Conservation (phyloP, 2,329 filamentous ascomycete genomes). For the Dactylonectria estremocensis region DNA sequence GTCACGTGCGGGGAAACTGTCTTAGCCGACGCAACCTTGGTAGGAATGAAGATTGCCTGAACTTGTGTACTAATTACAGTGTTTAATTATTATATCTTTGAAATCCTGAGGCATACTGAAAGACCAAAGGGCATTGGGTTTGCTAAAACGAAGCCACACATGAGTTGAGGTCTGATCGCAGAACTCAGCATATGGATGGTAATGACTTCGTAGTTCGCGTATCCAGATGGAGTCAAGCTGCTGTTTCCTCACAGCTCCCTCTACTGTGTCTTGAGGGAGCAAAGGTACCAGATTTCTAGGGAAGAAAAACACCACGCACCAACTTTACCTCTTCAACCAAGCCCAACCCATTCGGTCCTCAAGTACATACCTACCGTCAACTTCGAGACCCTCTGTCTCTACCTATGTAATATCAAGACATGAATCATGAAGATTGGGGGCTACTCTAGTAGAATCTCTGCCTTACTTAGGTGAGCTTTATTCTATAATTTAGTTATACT, state of each 20-base stretch:
- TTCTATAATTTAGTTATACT: no score
- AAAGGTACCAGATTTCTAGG: no score
- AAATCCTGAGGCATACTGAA: background rate
- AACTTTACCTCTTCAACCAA: no score
- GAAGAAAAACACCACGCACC: no score
- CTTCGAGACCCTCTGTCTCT: no score
- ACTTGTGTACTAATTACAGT: background rate
- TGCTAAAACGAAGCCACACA: background rate
- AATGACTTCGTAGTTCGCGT: background rate
- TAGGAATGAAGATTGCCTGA: background rate
- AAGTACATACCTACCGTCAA: no score
- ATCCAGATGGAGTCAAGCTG: background rate
- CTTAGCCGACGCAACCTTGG: constrained; percentile 5
- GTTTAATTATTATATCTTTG: background rate
- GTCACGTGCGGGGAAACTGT: constrained; percentile 39
- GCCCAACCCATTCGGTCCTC: no score
- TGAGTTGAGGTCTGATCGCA: constrained; percentile 5
- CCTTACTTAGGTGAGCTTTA: no score
- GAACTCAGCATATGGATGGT: background rate
- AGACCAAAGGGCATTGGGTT: background rate
- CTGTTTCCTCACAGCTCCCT: background rate
- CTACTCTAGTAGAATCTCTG: no score
- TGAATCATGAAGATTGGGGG: no score
- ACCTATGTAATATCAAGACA: no score
- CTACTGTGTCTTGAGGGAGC: background rate